phyloP scores from a whole-genome alignment of 1,284 basidiomycete genomes.

The Peniophora sp. region DNA sequence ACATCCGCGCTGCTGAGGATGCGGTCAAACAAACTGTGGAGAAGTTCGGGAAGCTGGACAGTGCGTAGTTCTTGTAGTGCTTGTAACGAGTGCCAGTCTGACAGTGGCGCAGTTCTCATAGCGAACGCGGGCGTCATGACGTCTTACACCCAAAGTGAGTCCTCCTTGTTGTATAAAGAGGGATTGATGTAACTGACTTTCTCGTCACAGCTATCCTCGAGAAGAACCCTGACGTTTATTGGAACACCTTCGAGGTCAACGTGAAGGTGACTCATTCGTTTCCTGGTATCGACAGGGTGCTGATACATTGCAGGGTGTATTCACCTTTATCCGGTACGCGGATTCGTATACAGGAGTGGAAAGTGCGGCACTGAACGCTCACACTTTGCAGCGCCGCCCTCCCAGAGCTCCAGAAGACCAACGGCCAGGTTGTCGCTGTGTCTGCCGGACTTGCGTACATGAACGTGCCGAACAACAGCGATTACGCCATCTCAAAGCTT shows the following conservation, averaged over 20 bases:
- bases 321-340: background rate
- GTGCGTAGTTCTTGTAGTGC: too few relatives aligned
- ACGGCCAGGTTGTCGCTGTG: constrained; percentile 6
- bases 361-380: too few relatives aligned
- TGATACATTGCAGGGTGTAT: background rate
- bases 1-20: background rate
- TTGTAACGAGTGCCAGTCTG: too few relatives aligned
- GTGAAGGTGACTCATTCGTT: background rate
- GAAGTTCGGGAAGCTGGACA: background rate
- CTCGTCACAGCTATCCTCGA: too few relatives aligned
- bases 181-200: too few relatives aligned
- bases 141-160: background rate
- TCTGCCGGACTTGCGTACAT: constrained; percentile 7
- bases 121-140: background rate
- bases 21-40: background rate
- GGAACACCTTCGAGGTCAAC: constrained; percentile 7
- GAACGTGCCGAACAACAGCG: constrained; percentile 1
- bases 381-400: constrained; percentile 2
- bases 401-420: constrained; percentile 6
- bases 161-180: background rate
- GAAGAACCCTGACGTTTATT: constrained; percentile 3
- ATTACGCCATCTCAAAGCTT: constrained; percentile 8
- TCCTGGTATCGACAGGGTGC: too few relatives aligned
- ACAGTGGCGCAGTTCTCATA: background rate
- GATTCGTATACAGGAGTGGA: background rate